phyloP scores from a whole-genome alignment of 1,284 basidiomycete species.

The Tilletia indica region DNA sequence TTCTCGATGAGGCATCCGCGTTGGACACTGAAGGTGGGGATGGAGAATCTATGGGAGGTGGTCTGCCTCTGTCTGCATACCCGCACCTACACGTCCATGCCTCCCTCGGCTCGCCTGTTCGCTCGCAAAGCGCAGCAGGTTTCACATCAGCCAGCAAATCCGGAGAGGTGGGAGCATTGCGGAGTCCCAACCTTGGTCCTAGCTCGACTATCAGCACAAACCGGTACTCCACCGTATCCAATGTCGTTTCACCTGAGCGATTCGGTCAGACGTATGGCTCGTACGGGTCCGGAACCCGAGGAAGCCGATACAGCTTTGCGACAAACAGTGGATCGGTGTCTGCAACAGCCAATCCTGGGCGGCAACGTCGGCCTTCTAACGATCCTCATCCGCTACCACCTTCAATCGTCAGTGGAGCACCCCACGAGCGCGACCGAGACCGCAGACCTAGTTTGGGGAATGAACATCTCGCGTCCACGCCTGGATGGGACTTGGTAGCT shows the following conservation, averaged over 20 bases:
- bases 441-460: constrained; percentile 9
- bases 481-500: not conserved
- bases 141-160: not conserved
- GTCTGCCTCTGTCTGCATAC: not conserved
- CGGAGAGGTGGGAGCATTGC: not conserved
- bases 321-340: not conserved
- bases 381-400: constrained; percentile 14
- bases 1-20: constrained; percentile 4
- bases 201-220: not conserved
- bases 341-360: not conserved
- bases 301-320: not conserved
- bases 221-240: not conserved
- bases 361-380: not conserved
- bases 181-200: constrained; percentile 9
- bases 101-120: constrained; percentile 10
- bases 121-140: not conserved
- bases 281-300: not conserved
- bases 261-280: not conserved
- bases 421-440: not conserved
- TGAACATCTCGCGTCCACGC: not conserved
- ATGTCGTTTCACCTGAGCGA: not conserved
- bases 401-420: not conserved
- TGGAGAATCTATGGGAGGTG: not conserved
- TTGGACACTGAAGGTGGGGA: not conserved
- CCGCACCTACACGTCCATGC: not conserved